Conservation (phyloP, 2,329 filamentous ascomycete genomes). For the Cladosporium austrohemisphaericum region DNA sequence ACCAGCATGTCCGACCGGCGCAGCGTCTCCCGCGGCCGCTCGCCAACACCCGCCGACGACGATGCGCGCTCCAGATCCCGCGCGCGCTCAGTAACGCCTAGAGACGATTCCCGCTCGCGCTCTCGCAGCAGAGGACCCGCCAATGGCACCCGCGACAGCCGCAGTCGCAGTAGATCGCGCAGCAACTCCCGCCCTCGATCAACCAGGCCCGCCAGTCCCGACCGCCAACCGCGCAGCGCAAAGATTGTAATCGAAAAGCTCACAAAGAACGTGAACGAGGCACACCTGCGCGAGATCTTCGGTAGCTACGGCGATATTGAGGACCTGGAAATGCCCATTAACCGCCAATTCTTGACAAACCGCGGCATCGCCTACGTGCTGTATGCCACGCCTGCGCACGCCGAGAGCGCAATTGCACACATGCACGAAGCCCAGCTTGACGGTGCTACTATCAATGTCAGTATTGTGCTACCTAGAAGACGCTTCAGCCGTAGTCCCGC, state of each 20-base stretch:
- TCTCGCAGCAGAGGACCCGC: constrained; percentile 34
- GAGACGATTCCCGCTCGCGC: constrained; percentile 31
- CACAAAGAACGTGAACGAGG: constrained; percentile 89
- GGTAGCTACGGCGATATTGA: constrained; percentile 79
- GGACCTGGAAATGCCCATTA: constrained; percentile 86
- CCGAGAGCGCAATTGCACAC: constrained; percentile 83
- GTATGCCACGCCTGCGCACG: constrained; percentile 70
- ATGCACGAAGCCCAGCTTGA: constrained; percentile 98
- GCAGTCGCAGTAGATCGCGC: constrained; percentile 16
- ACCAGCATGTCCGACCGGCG: constrained; percentile 23
- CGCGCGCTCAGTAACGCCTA: constrained; percentile 36
- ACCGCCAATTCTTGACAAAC: constrained; percentile 79
- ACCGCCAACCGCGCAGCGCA: constrained; percentile 24
- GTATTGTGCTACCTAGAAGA: constrained; percentile 78
- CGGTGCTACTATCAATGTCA: constrained; percentile 76
- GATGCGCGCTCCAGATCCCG: constrained; percentile 23
- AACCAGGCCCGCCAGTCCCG: constrained; percentile 9
- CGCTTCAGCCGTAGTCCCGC: constrained; percentile 80
- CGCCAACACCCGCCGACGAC: constrained; percentile 29
- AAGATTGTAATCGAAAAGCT: constrained; percentile 95
- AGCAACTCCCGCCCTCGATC: constrained; percentile 15
- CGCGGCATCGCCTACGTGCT: constrained; percentile 91
- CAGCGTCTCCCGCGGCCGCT: constrained; percentile 41
- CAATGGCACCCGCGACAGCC: constrained; percentile 29
- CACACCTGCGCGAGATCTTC: constrained; percentile 88